Evolutionary conservation across 768 basidiomycete genomes (phyloP).

Genomic region (Boletus edulis): DNA sequence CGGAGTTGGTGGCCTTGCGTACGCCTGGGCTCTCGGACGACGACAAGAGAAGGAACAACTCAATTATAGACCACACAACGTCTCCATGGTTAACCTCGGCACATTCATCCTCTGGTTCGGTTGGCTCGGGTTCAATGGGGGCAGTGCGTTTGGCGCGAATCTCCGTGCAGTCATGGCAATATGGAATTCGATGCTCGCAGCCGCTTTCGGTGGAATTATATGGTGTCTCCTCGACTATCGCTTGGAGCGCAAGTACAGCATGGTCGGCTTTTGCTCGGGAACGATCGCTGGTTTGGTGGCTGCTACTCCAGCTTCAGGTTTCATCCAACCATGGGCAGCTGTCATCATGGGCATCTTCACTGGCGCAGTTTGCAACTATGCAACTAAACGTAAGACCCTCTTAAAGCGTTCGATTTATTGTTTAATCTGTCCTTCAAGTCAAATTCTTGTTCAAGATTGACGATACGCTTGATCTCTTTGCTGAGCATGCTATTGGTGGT

Average conservation of each 20-base stretch:
- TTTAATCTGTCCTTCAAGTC: slow-evolving; percentile 40
- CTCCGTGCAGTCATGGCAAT: slow-evolving; percentile 81
- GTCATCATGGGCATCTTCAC: slow-evolving; percentile 73
- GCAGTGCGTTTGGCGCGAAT: slow-evolving; percentile 85
- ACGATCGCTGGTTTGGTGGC: slow-evolving; percentile 88
- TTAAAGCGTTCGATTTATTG: background rate
- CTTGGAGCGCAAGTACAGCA: slow-evolving; percentile 77
- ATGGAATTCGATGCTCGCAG: slow-evolving; percentile 87
- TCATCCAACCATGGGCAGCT: slow-evolving; percentile 72
- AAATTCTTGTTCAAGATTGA: slow-evolving; percentile 73
- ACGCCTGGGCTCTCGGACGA: slow-evolving; percentile 83
- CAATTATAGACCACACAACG: slow-evolving; percentile 88
- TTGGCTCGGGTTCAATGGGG: slow-evolving; percentile 89
- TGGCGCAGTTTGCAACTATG: slow-evolving; percentile 76
- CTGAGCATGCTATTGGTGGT: slow-evolving; percentile 86
- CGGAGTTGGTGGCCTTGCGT: slow-evolving; percentile 83
- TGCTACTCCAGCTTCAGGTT: slow-evolving; percentile 87
- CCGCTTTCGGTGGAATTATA: slow-evolving; percentile 76
- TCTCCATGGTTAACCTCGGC: slow-evolving; percentile 77
- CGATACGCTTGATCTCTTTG: slow-evolving; percentile 90
- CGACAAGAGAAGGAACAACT: slow-evolving; percentile 67
- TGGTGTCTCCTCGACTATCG: slow-evolving; percentile 84
- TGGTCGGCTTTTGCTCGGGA: slow-evolving; percentile 89
- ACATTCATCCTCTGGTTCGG: slow-evolving; percentile 89
- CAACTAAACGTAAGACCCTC: slow-evolving; percentile 64